phyloP scores from a whole-genome alignment of 78 protist species.

The Monosiga brevicollis region DNA sequence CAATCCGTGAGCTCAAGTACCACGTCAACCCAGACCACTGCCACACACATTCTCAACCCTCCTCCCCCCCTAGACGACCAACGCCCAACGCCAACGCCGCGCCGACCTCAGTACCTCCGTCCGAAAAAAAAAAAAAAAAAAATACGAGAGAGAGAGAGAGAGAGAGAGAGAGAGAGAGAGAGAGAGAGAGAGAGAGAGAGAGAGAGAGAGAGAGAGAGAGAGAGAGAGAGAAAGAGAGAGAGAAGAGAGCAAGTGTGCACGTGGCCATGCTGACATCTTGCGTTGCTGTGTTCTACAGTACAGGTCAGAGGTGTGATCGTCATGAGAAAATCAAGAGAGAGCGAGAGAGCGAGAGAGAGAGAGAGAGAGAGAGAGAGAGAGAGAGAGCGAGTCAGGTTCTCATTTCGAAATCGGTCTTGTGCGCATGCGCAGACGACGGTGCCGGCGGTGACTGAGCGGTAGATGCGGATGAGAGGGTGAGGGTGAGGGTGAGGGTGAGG shows the following conservation, averaged over 20 bases:
- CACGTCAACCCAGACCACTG: no score
- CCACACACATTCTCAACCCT: no score
- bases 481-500: no score
- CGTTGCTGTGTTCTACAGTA: no score
- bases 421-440: neutral
- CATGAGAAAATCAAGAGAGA: neutral
- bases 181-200: constrained; percentile 1
- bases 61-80: no score
- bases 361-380: constrained; percentile 7
- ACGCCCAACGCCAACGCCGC: no score
- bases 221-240: neutral
- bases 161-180: constrained; percentile 1
- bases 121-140: no score
- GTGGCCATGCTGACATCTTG: no score
- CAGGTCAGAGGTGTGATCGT: no score
- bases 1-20: no score
- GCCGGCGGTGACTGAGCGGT: neutral
- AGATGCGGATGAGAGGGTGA: neutral
- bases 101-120: no score
- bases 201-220: constrained; percentile 1
- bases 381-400: neutral
- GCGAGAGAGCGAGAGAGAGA: neutral
- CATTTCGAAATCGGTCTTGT: neutral
- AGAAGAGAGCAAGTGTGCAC: neutral
- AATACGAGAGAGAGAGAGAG: no score